Base-by-base conservation (phyloP, 176 grass and related monocot species). In the Hsuehochloa calcarea region DNA sequence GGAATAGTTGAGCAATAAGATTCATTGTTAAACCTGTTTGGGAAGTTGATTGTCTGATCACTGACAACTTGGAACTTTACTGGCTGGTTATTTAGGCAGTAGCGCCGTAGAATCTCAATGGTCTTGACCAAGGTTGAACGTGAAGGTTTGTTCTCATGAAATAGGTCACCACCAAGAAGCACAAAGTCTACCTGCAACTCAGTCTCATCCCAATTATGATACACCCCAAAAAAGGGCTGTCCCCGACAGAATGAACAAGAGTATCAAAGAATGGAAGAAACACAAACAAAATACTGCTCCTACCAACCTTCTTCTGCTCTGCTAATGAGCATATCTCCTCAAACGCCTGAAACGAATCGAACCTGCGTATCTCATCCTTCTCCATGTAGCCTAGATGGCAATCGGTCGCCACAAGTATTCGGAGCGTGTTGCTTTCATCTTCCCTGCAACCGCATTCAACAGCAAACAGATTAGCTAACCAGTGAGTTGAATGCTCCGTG, bases 381-480 rank as follows among this genome's bases (percentile, higher is more conserved):
- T 97, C 95, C 92, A 97, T 94, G 63, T 97, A 97, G 29, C 95
- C 95, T 35, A 97, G 84, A 90, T 97, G 95, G 70, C 95, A 97
- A 67, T 97, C 92, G 3, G 95, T 97, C 0, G 92, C 95, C 11
- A 97, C 75, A 35, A 97, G 87, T 59, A 97, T 52, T 54, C 84
- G 84, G 20, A 97, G 87, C 0, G 77, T 92, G 60, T 89, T 87
- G 6, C 3, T 46, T 65, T 72, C 75, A 0, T 84, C 87, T 27
- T 65, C 84, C 47, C 84, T 82, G 87, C 49, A 74, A 22, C 0
- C 10, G 1, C 44, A 84, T 84, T 73, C 10, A 44, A 72, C 46
- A 66, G 45, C 29, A 5, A 76, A 31, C 31, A 64, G 10, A 68
- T 40, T 22, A 65, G 35, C 17, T 60, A 41, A 34, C 15, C 26